A percentile compares a stretch with the other conserved stretches of the same genome.
Conservation (phyloP, 108 stramenopile species). For the Cyclostephanos tholiformis region DNA sequence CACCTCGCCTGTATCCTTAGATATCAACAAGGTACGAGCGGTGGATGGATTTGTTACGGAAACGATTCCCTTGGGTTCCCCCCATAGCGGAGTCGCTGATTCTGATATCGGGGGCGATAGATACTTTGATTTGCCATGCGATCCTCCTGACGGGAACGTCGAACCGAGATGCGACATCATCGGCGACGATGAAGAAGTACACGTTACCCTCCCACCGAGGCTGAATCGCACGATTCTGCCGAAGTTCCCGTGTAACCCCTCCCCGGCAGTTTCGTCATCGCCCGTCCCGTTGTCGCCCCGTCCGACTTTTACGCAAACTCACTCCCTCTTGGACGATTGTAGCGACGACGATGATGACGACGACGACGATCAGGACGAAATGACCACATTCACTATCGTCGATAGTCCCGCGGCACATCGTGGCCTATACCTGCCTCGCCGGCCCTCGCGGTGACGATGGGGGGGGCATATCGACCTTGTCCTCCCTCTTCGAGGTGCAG, state of each 20-base stretch:
- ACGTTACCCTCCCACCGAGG: conserved; percentile 23
- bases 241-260: background rate
- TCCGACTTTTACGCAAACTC: conserved; percentile 27
- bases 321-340: conserved; percentile 52
- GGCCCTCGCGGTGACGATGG: background rate
- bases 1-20: conserved; percentile 3
- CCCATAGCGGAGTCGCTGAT: conserved; percentile 8
- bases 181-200: conserved; percentile 4
- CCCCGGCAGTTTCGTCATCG: background rate
- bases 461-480: conserved; percentile 8
- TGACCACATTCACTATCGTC: conserved; percentile 29
- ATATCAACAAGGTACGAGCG: conserved; percentile 7
- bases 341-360: conserved; percentile 56
- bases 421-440: conserved; percentile 30
- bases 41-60: conserved; percentile 2
- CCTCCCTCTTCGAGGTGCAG: conserved; percentile 23
- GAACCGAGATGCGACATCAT: background rate
- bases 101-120: conserved; percentile 43
- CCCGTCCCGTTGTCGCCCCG: conserved; percentile 19
- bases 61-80: conserved; percentile 15
- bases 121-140: conserved; percentile 30
- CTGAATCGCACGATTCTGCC: conserved; percentile 23
- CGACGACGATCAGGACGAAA: no score
- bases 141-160: background rate
- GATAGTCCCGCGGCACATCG: conserved; percentile 25